phyloP scores from a whole-genome alignment of 2,329 filamentous ascomycete genomes.

The Microdochium nivale region DNA sequence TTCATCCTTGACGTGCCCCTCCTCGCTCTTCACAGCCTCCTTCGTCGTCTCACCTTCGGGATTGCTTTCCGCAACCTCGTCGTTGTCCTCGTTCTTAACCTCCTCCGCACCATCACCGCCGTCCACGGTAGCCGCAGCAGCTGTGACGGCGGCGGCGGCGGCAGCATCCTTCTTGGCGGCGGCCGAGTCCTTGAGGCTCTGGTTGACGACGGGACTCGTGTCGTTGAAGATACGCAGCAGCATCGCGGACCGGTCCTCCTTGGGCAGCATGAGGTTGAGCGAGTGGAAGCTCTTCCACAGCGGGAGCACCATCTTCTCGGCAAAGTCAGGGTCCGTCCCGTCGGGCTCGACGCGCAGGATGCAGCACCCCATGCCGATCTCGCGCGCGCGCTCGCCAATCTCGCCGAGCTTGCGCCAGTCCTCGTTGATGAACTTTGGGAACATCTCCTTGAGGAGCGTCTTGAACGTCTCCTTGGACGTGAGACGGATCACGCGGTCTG shows the following conservation, averaged over 20 bases:
- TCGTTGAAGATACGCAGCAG: conserved; percentile 87
- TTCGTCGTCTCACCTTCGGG: conserved; percentile 2
- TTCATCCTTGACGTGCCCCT: background rate
- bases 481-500: conserved; percentile 65
- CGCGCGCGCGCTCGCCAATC: conserved; percentile 73
- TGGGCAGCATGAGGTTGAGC: conserved; percentile 94
- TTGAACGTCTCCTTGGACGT: conserved; percentile 72
- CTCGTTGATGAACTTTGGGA: conserved; percentile 73
- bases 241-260: conserved; percentile 92
- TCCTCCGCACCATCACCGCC: conserved; percentile 22
- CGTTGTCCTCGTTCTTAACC: conserved; percentile 20
- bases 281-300: conserved; percentile 90
- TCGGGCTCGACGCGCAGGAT: conserved; percentile 77
- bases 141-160: conserved; percentile 27
- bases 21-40: too few species aligned
- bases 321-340: conserved; percentile 48
- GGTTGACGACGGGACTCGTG: conserved; percentile 72
- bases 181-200: conserved; percentile 42
- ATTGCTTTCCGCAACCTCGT: conserved; percentile 7
- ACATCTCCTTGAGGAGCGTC: conserved; percentile 88
- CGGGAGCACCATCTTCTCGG: conserved; percentile 79
- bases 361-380: conserved; percentile 84
- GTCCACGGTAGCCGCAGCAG: conserved; percentile 25
- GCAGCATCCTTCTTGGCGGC: conserved; percentile 23
- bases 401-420: conserved; percentile 73